Base-by-base conservation (phyloP, 441 rosid genomes). In the Populus hybrid region DNA sequence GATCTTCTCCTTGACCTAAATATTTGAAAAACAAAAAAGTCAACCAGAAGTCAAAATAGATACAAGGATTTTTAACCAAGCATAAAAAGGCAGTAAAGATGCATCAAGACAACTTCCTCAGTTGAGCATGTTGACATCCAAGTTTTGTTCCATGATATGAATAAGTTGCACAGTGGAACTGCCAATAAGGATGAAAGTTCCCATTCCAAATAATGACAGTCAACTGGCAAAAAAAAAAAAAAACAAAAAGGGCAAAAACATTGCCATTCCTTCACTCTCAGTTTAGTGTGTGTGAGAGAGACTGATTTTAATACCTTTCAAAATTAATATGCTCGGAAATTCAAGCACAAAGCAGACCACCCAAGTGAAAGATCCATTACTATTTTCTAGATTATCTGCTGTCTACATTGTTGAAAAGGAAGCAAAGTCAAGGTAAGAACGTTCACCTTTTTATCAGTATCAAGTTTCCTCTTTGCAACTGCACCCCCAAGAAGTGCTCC, bases 401-500 rank as follows among this genome's bases (percentile, higher is more conserved):
- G 31, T 33, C 56, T 8, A 75, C 8, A 69, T 7, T 14, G 33
- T 70, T 59, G 28, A 23, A 21, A 50, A 45, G 66, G 9, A 21
- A 35, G 31, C 64, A 74, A 31, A 73, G 11, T 53, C 74, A 64
- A 3, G 11, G 18, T 2, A 72, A 72, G 72, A 64, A 64, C 38
- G 64, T 82, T 76, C 63, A 92, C 99, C 85, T 82, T 90, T 72
- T 86, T 87, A 38, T 81, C 84, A 31, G 64, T 72, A 66, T 76
- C 86, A 75, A 80, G 78, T 74, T 83, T 89, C 80, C 87, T 91
- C 88, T 89, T 89, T 50, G 81, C 69, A 29, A 80, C 76, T 21
- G 76, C 59, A 50, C 75, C 82, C 61, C 97, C 94, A 36, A 88
- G 84, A 79, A 91, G 80, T 36, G 89, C 89, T 69, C 90, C 95